Conservation (phyloP, 768 basidiomycete species). For the Clathrus columnatus region DNA sequence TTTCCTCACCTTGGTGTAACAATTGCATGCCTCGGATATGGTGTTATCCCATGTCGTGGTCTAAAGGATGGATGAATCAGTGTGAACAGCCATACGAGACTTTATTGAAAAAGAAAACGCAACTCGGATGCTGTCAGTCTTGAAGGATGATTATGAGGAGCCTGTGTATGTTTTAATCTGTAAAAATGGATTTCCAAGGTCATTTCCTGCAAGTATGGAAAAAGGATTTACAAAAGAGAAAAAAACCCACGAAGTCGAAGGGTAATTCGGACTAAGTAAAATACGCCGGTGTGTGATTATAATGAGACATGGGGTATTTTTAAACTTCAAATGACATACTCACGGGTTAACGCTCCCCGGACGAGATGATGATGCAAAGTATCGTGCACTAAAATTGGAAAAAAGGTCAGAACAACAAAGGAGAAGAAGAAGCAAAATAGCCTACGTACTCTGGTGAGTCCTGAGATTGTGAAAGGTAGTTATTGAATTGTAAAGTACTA, state of each 20-base stretch:
- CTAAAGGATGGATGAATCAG: not conserved
- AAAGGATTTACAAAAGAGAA: not conserved
- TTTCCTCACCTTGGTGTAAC: not conserved
- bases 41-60: not conserved
- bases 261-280: not conserved
- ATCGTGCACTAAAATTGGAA: not conserved
- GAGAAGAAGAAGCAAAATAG: not conserved
- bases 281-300: not conserved
- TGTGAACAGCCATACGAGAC: not conserved
- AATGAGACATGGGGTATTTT: not conserved
- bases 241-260: not conserved
- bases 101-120: not conserved
- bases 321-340: not conserved
- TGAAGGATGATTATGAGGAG: too few species aligned
- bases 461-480: not conserved
- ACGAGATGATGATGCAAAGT: not conserved
- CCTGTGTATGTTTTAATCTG: too few species aligned
- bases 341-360: not conserved
- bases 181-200: too few species aligned
- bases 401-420: not conserved
- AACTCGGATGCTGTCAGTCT: not conserved
- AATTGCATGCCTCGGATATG: not conserved
- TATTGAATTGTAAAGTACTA: not conserved
- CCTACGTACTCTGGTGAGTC: not conserved
- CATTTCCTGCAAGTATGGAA: not conserved